Conservation (phyloP, 2,329 filamentous ascomycete genomes). For the Exophiala phaeomuriformis region DNA sequence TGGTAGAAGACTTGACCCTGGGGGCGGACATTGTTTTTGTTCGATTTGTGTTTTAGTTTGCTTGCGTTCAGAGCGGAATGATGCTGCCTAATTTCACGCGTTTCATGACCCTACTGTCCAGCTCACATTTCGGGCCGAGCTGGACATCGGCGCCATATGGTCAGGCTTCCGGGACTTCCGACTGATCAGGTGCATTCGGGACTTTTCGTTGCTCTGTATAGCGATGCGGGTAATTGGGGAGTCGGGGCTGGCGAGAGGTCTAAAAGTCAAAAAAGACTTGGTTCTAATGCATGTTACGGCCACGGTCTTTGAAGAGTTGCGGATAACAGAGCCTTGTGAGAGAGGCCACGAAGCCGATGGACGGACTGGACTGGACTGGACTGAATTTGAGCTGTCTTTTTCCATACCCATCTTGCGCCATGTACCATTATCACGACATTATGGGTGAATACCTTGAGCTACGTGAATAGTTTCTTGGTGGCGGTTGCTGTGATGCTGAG, state of each 20-base stretch:
- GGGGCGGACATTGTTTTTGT: constrained; percentile 1
- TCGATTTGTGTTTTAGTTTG: constrained; percentile 6
- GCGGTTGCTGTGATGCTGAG: not conserved
- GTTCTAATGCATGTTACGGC: constrained; percentile 4
- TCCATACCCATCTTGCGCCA: not conserved
- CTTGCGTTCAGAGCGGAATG: constrained; percentile 21
- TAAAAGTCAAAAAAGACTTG: constrained; percentile 1
- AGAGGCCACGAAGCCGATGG: not conserved
- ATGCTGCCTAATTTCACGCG: constrained; percentile 11
- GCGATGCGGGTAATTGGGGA: not conserved
- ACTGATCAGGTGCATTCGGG: not conserved
- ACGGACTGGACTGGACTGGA: not conserved
- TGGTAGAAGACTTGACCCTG: constrained; percentile 49
- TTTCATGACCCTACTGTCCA: constrained; percentile 11
- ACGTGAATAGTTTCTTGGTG: not conserved
- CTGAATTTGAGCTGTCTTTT: not conserved
- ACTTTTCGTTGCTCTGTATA: constrained; percentile 3
- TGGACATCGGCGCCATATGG: not conserved
- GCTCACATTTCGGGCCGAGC: constrained; percentile 4
- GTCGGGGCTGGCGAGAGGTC: not conserved
- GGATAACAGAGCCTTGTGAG: not conserved
- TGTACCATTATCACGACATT: not conserved
- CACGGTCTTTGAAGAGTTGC: not conserved
- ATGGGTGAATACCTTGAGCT: not conserved
- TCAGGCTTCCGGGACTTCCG: not conserved